Base-by-base conservation (phyloP, 371 early-diverging fungal genomes). In the Dipsacomyces acuminosporus region DNA sequence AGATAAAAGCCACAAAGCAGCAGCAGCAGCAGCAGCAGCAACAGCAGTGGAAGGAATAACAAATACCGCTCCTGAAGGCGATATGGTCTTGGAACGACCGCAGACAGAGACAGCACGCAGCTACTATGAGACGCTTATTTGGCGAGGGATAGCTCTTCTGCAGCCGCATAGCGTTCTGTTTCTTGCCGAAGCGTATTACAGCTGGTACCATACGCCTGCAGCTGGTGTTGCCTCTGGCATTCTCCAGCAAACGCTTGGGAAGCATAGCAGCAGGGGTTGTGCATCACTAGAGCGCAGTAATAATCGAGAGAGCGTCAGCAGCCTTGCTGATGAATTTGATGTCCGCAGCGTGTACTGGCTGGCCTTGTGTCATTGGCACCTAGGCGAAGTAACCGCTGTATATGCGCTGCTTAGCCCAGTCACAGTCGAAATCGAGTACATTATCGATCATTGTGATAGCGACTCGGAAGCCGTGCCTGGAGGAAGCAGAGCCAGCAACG, bases 291-390 rank as follows among this genome's bases (percentile, higher is more conserved):
- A 9, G 25, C n/a, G n/a, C n/a, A n/a, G n/a, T n/a, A n/a, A 8
- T 17, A 4, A 3, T 26, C 21, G 22, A 25, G 7, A 19, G 41
- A 38, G 9, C n/a, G n/a, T n/a, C n/a, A 44, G 45, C 47, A 8
- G 23, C 20, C 11, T 3, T 42, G 11, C 34, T 20, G 49, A 53
- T 17, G 26, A 1, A 17, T 54, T 34, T 14, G 71, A 71, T 19
- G 49, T 59, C 21, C 67, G 71, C 30, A 71, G 71, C 36, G 43
- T 51, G n/a, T 71, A 71, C 35, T 71, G 67, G 71, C 53, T 71
- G 50, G 71, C 58, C 33, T 52, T 67, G n/a, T 67, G 71, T 35
- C 45, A 71, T 36, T 71, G 71, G 71, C 67, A 71, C 17, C 25
- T 71, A 18, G 71, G 71, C 47, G 71, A 71, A 25, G 52, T 61